Evolutionary conservation across 345 rosid species (phyloP).

Genomic region (Eucalyptus pumila): DNA sequence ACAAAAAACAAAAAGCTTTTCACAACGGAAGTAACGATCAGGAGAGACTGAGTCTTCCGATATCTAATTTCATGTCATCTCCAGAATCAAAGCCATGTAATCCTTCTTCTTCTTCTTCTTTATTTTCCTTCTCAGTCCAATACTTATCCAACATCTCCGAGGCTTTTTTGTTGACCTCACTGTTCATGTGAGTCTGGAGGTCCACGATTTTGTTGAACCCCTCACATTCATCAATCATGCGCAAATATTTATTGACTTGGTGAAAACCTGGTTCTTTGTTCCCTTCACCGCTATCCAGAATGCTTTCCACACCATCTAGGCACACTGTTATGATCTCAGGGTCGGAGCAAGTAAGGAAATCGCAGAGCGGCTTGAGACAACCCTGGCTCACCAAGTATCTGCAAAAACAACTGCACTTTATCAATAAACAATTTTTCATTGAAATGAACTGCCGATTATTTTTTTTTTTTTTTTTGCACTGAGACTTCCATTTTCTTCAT

Average conservation of each 20-base stretch:
- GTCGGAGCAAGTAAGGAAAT: not conserved
- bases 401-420: not conserved
- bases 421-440: too few species aligned
- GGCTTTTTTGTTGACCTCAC: too few species aligned
- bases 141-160: too few species aligned
- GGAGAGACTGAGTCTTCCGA: not conserved
- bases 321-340: too few species aligned
- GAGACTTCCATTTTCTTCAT: too few species aligned
- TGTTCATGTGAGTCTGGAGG: too few species aligned
- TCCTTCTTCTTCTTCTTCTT: slow-evolving; percentile 14
- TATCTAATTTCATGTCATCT: slow-evolving; percentile 4
- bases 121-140: slow-evolving; percentile 13
- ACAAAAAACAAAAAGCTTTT: not conserved
- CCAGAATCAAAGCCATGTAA: not conserved
- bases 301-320: too few species aligned
- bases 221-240: too few species aligned
- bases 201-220: too few species aligned
- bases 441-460: not conserved
- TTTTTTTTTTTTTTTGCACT: not conserved
- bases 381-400: slow-evolving; percentile 25
- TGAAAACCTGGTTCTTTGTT: too few species aligned
- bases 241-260: too few species aligned
- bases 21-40: not conserved
- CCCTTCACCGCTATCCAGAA: too few species aligned
- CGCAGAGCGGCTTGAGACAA: slow-evolving; percentile 24